These are phyloP conservation scores for Zarea fungicola DNA, from an alignment of 2,329 filamentous ascomycete genomes.

Conservation along the genomic window DNA sequence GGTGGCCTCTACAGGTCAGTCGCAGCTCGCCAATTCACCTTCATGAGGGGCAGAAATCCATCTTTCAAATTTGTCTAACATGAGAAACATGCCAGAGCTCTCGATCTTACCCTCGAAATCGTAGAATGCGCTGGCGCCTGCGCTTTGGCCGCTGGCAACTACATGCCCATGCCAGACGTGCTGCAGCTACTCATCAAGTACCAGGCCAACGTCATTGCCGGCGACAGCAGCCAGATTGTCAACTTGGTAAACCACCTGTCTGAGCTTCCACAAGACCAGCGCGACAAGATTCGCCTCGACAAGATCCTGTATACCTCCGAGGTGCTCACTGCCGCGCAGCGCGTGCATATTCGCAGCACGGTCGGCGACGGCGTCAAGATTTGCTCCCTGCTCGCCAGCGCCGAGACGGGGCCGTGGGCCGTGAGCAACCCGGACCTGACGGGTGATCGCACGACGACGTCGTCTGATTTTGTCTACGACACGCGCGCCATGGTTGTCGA, in stretches of 20 bases:
- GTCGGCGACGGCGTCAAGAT: conserved; percentile 29
- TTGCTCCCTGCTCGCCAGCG: conserved; percentile 36
- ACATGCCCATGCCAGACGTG: conserved; percentile 22
- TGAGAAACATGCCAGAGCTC: conserved; percentile 19
- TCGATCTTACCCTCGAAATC: conserved; percentile 35
- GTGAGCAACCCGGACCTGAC: conserved; percentile 26
- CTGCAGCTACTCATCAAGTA: conserved; percentile 25
- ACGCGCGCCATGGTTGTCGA: conserved; percentile 32
- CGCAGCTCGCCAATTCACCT: neutral
- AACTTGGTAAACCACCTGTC: conserved; percentile 32
- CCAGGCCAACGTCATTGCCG: conserved; percentile 31
- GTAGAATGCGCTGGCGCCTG: conserved; percentile 37
- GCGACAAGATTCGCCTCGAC: conserved; percentile 24
- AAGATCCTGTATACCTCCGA: conserved; percentile 44
- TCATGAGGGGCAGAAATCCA: too few relatives aligned
- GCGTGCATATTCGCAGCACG: conserved; percentile 24
- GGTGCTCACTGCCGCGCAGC: conserved; percentile 28
- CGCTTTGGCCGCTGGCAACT: conserved; percentile 31
- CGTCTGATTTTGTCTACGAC: conserved; percentile 34
- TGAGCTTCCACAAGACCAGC: conserved; percentile 17
- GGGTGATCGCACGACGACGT: conserved; percentile 9
- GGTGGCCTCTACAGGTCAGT: conserved; percentile 29
- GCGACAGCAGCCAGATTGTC: conserved; percentile 34
- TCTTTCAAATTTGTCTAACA: neutral
- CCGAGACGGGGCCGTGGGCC: conserved; percentile 38